phyloP scores from a whole-genome alignment of 2,329 filamentous ascomycete genomes.

The Fusarium sp. region DNA sequence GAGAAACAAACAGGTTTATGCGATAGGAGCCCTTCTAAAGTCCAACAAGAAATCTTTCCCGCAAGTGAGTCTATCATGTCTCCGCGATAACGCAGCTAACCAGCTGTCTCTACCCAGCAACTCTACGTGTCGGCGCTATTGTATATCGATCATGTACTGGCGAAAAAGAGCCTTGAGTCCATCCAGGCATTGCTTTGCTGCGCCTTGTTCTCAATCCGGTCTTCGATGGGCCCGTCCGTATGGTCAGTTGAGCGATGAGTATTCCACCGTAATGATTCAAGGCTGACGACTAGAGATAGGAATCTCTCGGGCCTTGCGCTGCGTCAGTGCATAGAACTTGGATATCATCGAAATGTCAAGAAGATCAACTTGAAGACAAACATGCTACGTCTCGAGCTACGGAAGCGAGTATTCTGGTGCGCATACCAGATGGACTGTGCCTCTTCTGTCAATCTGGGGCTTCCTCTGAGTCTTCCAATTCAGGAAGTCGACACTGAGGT shows the following conservation, averaged over 20 bases:
- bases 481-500: constrained; percentile 22
- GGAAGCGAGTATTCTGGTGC: constrained; percentile 19
- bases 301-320: constrained; percentile 20
- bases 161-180: constrained; percentile 41
- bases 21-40: constrained; percentile 12
- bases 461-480: constrained; percentile 9
- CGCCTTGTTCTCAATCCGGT: constrained; percentile 46
- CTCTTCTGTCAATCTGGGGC: constrained; percentile 5
- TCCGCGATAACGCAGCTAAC: background rate
- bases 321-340: constrained; percentile 20
- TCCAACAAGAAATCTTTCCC: background rate
- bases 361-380: background rate
- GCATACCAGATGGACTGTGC: constrained; percentile 18
- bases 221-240: constrained; percentile 41
- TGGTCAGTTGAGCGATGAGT: constrained; percentile 39
- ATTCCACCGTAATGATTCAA: background rate
- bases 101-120: background rate
- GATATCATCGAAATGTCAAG: constrained; percentile 16
- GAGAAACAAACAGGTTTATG: constrained; percentile 5
- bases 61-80: background rate
- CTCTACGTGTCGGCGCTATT: constrained; percentile 7
- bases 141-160: constrained; percentile 9
- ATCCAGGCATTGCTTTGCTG: constrained; percentile 48
- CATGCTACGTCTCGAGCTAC: background rate
- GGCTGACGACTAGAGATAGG: background rate